phyloP scores from a whole-genome alignment of 495 filamentous ascomycete genomes.

The Penicillium cosmopolitanum region DNA sequence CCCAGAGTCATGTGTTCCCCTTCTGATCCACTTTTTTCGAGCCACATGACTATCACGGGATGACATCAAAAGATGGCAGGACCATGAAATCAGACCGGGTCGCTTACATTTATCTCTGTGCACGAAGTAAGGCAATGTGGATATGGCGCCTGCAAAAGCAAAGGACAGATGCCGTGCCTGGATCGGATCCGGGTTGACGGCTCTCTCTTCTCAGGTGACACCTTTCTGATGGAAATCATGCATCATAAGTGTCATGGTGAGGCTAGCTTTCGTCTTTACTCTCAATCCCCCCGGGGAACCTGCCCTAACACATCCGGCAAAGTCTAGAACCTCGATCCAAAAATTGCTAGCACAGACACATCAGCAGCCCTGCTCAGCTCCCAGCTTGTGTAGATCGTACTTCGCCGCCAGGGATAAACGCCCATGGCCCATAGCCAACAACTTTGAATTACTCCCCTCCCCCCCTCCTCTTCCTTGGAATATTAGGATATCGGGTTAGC shows the following conservation, averaged over 20 bases:
- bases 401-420: background rate
- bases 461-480: no score
- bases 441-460: no score
- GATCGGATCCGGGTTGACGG: background rate
- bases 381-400: constrained; percentile 3
- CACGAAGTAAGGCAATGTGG: background rate
- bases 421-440: constrained; percentile 1
- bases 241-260: constrained; percentile 27
- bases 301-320: constrained; percentile 7
- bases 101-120: background rate
- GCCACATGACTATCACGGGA: constrained; percentile 13
- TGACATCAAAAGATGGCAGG: constrained; percentile 12
- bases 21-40: constrained; percentile 5
- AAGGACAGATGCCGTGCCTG: background rate
- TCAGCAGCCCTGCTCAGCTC: background rate
- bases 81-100: background rate
- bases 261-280: background rate
- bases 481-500: background rate
- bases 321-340: constrained; percentile 13
- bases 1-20: constrained; percentile 12
- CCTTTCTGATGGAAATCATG: constrained; percentile 23
- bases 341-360: background rate
- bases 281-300: background rate
- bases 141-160: background rate
- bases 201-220: constrained; percentile 1